Conservation (phyloP, 1,139 yeast genomes). For the Yamadazyma spencermartinsiae region DNA sequence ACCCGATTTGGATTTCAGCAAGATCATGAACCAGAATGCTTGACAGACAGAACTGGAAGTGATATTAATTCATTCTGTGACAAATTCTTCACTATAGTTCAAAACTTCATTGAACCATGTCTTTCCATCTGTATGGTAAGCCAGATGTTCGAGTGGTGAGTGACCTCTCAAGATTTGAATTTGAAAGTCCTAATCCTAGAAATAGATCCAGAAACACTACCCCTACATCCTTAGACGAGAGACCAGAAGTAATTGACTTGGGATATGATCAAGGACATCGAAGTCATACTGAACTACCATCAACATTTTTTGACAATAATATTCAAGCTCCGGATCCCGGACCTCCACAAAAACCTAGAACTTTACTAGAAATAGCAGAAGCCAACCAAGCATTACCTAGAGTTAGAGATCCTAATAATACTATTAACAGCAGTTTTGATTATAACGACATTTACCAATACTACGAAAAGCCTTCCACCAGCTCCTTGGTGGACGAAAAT, state of each 20-base stretch:
- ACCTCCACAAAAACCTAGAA: constrained; percentile 12
- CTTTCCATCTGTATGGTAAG: constrained; percentile 24
- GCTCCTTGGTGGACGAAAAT: constrained; percentile 9
- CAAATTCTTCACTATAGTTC: no score
- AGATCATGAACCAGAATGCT: no score
- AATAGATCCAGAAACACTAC: constrained; percentile 30
- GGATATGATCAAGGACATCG: constrained; percentile 1
- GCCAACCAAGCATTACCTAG: constrained; percentile 11
- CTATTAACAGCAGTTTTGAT: constrained; percentile 9
- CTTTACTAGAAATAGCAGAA: constrained; percentile 18
- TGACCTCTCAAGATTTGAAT: constrained; percentile 33
- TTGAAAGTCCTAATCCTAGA: constrained; percentile 22
- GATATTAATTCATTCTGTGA: not conserved
- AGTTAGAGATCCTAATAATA: constrained; percentile 7
- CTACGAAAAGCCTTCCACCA: constrained; percentile 18
- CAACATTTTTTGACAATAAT: constrained; percentile 12
- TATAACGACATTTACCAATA: constrained; percentile 21
- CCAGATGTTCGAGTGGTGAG: constrained; percentile 27
- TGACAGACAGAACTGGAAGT: no score
- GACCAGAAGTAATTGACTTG: constrained; percentile 7
- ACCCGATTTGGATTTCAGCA: constrained; percentile 8
- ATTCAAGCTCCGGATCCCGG: constrained; percentile 13
- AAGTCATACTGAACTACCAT: constrained; percentile 8
- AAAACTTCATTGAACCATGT: constrained; percentile 13
- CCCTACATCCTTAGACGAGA: constrained; percentile 23